These are phyloP conservation scores for Neonothopanus nambi DNA, from an alignment of 1,284 basidiomycete genomes.

Conservation along the genomic window DNA sequence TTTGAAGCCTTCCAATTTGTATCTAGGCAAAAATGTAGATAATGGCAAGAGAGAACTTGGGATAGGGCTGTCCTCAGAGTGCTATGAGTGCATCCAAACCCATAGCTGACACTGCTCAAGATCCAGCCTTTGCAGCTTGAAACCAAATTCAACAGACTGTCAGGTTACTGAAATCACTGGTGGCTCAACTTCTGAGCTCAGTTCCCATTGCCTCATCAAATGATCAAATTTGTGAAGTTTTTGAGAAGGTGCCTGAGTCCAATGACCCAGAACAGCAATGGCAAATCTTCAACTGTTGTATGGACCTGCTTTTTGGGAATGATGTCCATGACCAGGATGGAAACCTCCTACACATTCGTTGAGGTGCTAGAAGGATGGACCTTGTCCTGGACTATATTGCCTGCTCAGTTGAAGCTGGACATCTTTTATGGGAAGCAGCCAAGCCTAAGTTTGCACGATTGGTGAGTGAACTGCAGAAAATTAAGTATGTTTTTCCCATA, in stretches of 20 bases:
- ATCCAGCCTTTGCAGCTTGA: too few relatives aligned
- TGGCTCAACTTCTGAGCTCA: not conserved
- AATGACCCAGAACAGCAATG: not conserved
- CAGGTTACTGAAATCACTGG: not conserved
- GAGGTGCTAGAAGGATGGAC: constrained; percentile 11
- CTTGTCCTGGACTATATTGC: constrained; percentile 4
- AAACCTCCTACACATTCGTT: not conserved
- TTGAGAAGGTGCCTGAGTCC: not conserved
- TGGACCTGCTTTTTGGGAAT: constrained; percentile 7
- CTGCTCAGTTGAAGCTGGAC: constrained; percentile 2
- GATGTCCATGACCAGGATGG: constrained; percentile 1
- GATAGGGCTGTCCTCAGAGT: too few relatives aligned
- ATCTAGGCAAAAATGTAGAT: too few relatives aligned
- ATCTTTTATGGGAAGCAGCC: constrained; percentile 9
- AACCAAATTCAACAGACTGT: too few relatives aligned
- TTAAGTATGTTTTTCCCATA: too few relatives aligned
- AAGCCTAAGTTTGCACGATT: constrained; percentile 4
- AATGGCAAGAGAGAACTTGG: too few relatives aligned
- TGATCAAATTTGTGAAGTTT: not conserved
- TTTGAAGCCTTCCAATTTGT: not conserved
- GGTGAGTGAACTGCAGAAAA: not conserved
- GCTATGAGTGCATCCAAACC: too few relatives aligned
- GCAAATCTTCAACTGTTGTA: not conserved
- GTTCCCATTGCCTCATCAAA: constrained; percentile 1
- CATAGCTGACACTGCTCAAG: not conserved